A percentile compares a stretch with the other conserved stretches of the same genome.
Conservation (phyloP, 1,284 basidiomycete species). For the Cryptococcus wingfieldii region DNA sequence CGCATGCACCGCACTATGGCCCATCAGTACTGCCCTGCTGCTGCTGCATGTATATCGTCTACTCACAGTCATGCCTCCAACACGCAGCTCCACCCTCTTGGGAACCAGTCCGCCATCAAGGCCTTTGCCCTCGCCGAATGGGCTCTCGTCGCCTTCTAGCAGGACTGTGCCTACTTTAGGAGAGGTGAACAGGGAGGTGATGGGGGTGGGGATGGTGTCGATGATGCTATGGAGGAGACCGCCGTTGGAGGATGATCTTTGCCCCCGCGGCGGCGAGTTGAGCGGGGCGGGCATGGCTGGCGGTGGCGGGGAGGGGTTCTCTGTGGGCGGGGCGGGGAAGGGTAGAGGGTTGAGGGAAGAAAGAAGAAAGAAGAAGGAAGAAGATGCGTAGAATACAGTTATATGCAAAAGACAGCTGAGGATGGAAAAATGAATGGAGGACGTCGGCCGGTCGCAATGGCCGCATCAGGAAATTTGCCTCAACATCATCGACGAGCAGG, state of each 20-base stretch:
- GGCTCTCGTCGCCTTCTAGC: conserved; percentile 14
- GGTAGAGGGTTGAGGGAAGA: neutral
- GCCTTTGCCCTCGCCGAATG: conserved; percentile 9
- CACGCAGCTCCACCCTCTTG: conserved; percentile 43
- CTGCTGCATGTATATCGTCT: neutral
- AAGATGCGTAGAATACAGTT: neutral
- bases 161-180: conserved; percentile 10
- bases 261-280: neutral
- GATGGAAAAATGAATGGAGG: neutral
- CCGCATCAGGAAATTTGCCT: no score
- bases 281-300: neutral
- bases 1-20: conserved; percentile 51
- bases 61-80: conserved; percentile 49
- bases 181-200: conserved; percentile 19
- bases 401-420: neutral
- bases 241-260: conserved; percentile 5
- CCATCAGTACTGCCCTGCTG: conserved; percentile 7
- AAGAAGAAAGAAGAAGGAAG: neutral
- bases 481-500: no score
- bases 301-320: neutral
- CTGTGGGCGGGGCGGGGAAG: neutral
- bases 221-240: conserved; percentile 6
- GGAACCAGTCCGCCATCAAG: neutral
- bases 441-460: no score
- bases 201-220: conserved; percentile 13